Base-by-base conservation (phyloP, 164 flowering plant genomes). In the Annona squamosa region DNA sequence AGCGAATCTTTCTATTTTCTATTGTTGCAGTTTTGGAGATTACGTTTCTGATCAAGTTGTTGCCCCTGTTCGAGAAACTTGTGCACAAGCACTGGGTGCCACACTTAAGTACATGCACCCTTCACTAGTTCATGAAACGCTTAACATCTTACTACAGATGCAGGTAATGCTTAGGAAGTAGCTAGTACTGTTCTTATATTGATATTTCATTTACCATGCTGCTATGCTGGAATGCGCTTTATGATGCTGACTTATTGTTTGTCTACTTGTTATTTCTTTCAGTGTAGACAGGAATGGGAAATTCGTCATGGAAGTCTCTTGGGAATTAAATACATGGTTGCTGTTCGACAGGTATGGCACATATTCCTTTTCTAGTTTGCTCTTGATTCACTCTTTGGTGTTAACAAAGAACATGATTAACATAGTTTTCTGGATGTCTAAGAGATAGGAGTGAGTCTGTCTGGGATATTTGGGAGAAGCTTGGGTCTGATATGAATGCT, bases 41-140 rank as follows among this genome's bases (percentile, higher is more conserved):
- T 96, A 93, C 82, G 96, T 96, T 47, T 96, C 99, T 46, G 99
- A 96, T 83, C 99, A 96, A 81, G 99, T 96, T 81, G 97, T 96
- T 87, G 97, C 99, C 63, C 99, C 99, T 7, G 99, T 96, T 3
- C 86, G 99, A 45, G 99, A 96, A 85, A 93, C 99, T 59, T 96
- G 99, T 88, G 97, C 99, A 4, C 99, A 96, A 78, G 97, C 98
- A 75, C 83, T 96, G 48, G 98, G 99, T 78, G 97, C 97, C 70
- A 90, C 87, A 57, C 85, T 96, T 46, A 96, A 96, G 84, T 93
- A 87, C 83, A 92, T 96, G 97, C 90, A 88, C 81, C 94, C 97
- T 4, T 71, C 86, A 43, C 77, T 93, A 69, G 97, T 93, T 73
- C 79, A 82, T 82, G 97, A 85, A 83, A 90, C 97, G 67, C 77